Base-by-base conservation (phyloP, 805 yeast species). In the Starmerella floris region DNA sequence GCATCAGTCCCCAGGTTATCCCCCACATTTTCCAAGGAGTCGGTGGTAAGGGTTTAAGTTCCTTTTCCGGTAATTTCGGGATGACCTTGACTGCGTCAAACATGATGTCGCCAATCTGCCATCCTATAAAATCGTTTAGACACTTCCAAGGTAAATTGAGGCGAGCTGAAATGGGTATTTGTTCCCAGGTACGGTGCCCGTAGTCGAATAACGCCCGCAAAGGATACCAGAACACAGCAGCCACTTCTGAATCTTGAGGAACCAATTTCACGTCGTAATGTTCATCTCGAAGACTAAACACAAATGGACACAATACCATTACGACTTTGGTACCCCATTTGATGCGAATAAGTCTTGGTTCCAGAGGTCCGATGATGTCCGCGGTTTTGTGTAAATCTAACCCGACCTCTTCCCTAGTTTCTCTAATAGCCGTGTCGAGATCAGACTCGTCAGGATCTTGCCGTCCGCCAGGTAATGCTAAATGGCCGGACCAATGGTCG, bases 401-500 rank as follows among this genome's bases (percentile, higher is more conserved):
- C 6, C 68, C 68, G 17, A 64, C 65, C 41, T 64, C 68, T 45
- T 64, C 68, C 5, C 11, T 23, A 1, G 67, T 51, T 40, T 64
- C 68, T 4, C 68, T 56, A 15, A 55, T 47, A 0, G 67, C 67
- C 1, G 64, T 53, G 27, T 57, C 61, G 5, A 54, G 33, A 21
- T 57, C 51, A 4, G 48, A 54, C 39, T 62, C 68, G 2, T 50
- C 58, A 2, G 57, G 52, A 28, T 64, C 67, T 5, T 60, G 51
- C n/a, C 58, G 51, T 10, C 68, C 68, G 2, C 68, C 68, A 1
- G 68, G 68, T 1, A 64, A 40, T 2, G 67, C 68, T 34, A 64
- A 55, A 44, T 64, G 67, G 15, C 63, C 63, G 6, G 66, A 62
- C 68, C 68, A 64, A 16, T 64, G 49, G 40, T 64, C 68, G 2